Evolutionary conservation across 257 asterid genomes (phyloP).

Genomic region (Anisodus acutangulus): DNA sequence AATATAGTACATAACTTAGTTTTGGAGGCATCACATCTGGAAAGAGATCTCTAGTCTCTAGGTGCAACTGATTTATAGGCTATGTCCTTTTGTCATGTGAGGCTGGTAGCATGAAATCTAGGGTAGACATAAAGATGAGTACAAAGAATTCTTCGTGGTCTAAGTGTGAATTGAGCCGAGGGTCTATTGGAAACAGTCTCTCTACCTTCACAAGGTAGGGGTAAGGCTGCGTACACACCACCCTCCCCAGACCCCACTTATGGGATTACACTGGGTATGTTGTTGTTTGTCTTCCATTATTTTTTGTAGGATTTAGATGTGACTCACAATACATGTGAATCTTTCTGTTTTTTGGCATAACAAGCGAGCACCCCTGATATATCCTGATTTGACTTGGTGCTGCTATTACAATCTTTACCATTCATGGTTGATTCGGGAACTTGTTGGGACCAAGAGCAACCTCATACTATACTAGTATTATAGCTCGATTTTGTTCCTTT

Average conservation of each 20-base stretch:
- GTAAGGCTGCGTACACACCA: too few relatives aligned
- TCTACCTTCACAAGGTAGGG: too few relatives aligned
- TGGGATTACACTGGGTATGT: too few relatives aligned
- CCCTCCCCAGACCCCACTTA: too few relatives aligned
- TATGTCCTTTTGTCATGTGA: conserved; percentile 1
- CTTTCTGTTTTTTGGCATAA: neutral
- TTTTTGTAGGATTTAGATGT: neutral
- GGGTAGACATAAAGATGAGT: neutral
- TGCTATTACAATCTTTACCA: neutral
- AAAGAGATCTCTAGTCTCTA: neutral
- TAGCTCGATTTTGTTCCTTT: neutral
- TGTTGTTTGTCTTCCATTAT: neutral
- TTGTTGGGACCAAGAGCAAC: conserved; percentile 1
- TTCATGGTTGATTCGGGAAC: conserved; percentile 1
- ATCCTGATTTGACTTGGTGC: neutral
- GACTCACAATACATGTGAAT: conserved; percentile 4
- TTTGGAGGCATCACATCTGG: conserved; percentile 18
- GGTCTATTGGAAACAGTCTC: neutral
- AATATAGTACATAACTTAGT: neutral
- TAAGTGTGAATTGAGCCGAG: neutral
- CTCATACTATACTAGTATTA: neutral
- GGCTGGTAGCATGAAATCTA: neutral
- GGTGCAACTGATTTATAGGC: conserved; percentile 7
- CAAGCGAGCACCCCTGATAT: neutral
- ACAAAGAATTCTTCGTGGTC: neutral